phyloP scores from a whole-genome alignment of 192 early-diverging fungal genomes.

The Physocladia obscura region DNA sequence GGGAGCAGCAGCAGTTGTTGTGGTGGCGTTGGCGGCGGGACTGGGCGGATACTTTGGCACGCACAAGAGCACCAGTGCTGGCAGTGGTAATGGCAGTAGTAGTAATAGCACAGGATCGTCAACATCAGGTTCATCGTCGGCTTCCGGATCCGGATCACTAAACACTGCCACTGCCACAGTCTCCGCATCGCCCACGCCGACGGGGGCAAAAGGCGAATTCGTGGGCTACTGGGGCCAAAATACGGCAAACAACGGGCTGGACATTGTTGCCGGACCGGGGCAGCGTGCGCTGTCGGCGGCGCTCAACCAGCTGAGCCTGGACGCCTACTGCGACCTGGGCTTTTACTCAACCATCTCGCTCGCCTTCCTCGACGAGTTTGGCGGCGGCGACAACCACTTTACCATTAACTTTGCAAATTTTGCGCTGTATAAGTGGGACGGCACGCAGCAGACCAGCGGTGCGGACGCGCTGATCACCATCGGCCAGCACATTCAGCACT shows the following conservation, averaged over 20 bases:
- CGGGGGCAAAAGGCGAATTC: too few relatives aligned
- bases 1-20: not conserved
- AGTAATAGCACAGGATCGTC: not conserved
- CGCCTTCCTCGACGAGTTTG: slow-evolving; percentile 32
- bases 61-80: not conserved
- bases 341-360: slow-evolving; percentile 35
- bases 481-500: slow-evolving; percentile 23
- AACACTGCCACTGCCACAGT: not conserved
- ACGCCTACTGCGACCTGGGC: not conserved
- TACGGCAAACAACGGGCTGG: slow-evolving; percentile 6
- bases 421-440: slow-evolving; percentile 23
- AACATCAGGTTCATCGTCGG: not conserved
- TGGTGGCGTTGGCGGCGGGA: not conserved
- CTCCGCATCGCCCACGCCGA: not conserved
- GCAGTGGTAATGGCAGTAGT: not conserved
- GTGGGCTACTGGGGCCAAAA: slow-evolving; percentile 15
- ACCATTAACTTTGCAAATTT: slow-evolving; percentile 30
- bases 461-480: slow-evolving; percentile 17
- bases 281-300: not conserved
- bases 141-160: too few relatives aligned
- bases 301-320: not conserved
- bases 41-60: slow-evolving; percentile 4
- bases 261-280: not conserved
- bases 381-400: slow-evolving; percentile 34
- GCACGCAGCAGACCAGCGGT: slow-evolving; percentile 5